Evolutionary conservation across 2,329 filamentous ascomycete genomes (phyloP).

Genomic region (Periglandula ipomoeae): DNA sequence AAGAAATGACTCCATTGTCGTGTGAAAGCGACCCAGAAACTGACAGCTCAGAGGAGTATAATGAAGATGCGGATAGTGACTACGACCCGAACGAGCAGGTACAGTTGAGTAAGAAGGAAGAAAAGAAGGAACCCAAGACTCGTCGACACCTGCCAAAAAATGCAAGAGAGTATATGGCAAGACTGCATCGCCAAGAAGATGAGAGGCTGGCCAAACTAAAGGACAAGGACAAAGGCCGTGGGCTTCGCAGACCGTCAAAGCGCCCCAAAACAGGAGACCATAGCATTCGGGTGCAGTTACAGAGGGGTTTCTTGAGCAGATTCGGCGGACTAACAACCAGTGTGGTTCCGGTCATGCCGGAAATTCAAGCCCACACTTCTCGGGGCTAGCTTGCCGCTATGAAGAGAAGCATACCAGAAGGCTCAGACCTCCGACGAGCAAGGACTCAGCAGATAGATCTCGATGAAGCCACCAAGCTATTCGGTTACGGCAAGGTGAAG

Average conservation of each 20-base stretch:
- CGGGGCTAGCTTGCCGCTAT: constrained; percentile 7
- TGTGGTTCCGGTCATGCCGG: background rate
- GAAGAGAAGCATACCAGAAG: constrained; percentile 7
- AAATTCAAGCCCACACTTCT: constrained; percentile 2
- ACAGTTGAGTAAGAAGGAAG: background rate
- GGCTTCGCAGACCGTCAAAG: background rate
- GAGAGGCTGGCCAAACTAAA: background rate
- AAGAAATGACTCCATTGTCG: background rate
- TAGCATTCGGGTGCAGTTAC: background rate
- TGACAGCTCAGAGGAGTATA: background rate
- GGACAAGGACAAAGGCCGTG: background rate
- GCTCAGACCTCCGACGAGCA: constrained; percentile 7
- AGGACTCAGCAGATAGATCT: constrained; percentile 13
- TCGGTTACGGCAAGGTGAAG: constrained; percentile 13
- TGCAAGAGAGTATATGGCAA: background rate
- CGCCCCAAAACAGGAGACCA: background rate
- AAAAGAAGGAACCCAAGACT: background rate
- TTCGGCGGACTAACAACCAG: background rate
- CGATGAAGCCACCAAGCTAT: constrained; percentile 5
- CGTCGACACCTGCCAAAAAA: background rate
- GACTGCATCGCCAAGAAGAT: background rate
- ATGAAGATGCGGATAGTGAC: background rate
- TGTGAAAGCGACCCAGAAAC: background rate
- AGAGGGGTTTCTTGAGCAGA: background rate
- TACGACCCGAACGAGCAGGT: background rate